Conservation (phyloP, 2,329 filamentous ascomycete genomes). For the Penicillium hordei region DNA sequence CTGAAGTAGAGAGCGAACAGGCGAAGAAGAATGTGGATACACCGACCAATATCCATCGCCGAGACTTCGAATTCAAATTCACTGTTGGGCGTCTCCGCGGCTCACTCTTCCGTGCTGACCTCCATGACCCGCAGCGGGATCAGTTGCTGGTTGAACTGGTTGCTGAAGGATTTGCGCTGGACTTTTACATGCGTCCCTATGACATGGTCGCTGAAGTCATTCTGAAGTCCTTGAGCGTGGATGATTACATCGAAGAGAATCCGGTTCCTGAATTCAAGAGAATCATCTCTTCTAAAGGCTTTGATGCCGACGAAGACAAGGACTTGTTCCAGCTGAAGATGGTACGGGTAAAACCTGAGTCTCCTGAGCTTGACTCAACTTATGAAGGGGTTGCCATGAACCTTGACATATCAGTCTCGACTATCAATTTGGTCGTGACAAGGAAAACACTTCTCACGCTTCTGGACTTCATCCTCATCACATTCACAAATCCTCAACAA, state of each 20-base stretch:
- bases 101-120: conserved; percentile 83
- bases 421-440: conserved; percentile 94
- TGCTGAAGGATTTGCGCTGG: conserved; percentile 81
- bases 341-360: conserved; percentile 81
- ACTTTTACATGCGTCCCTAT: conserved; percentile 83
- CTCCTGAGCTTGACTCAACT: conserved; percentile 86
- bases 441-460: conserved; percentile 88
- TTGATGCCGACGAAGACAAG: conserved; percentile 66
- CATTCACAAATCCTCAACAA: conserved; percentile 70
- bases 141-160: conserved; percentile 85
- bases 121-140: conserved; percentile 72
- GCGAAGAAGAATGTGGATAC: conserved; percentile 44
- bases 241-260: conserved; percentile 90
- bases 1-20: conserved; percentile 63
- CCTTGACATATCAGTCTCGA: conserved; percentile 85
- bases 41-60: conserved; percentile 74
- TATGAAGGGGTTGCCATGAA: conserved; percentile 95
- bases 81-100: conserved; percentile 92
- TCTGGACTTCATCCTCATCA: conserved; percentile 89
- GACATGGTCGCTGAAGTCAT: conserved; percentile 93
- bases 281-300: conserved; percentile 88
- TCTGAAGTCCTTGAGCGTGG: conserved; percentile 80
- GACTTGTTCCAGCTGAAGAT: conserved; percentile 88
- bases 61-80: conserved; percentile 95
- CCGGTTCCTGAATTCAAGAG: conserved; percentile 90